Evolutionary conservation across 306 rosid genomes (phyloP).

Genomic region (Trifolium pratense): DNA sequence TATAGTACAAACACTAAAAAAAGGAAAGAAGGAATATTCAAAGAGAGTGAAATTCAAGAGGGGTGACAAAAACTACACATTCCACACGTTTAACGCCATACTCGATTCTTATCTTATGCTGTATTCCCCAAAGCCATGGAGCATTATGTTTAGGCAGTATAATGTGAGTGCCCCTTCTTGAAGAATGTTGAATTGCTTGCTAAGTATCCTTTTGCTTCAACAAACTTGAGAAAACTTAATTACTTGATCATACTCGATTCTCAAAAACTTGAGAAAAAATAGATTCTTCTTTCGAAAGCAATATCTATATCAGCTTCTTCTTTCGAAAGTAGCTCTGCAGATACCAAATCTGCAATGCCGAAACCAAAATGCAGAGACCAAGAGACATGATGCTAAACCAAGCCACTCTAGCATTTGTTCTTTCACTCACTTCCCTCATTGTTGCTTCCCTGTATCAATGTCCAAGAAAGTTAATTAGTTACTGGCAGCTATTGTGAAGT

Average conservation of each 20-base stretch:
- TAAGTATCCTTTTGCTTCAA: background rate
- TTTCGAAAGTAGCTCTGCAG: constrained; percentile 50
- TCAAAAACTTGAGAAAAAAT: background rate
- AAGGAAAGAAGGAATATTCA: background rate
- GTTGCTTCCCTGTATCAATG: constrained; percentile 53
- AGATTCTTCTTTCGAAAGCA: constrained; percentile 57
- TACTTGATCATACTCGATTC: no score
- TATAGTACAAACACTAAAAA: background rate
- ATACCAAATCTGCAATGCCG: constrained; percentile 50
- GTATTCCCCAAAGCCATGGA: background rate
- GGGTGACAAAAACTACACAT: background rate
- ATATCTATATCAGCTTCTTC: constrained; percentile 68
- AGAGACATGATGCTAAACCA: constrained; percentile 59
- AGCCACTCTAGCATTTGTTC: constrained; percentile 55
- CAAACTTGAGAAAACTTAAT: background rate
- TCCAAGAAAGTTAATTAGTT: constrained; percentile 22
- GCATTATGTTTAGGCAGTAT: background rate
- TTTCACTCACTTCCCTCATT: constrained; percentile 59
- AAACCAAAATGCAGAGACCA: constrained; percentile 51
- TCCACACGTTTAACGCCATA: background rate
- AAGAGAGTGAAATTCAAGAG: background rate
- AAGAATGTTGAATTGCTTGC: background rate
- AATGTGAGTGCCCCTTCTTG: background rate
- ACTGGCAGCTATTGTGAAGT: background rate
- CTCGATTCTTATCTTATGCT: background rate